Evolutionary conservation across 179 eudicot species (phyloP).

Genomic region (Beta macrorhiza): DNA sequence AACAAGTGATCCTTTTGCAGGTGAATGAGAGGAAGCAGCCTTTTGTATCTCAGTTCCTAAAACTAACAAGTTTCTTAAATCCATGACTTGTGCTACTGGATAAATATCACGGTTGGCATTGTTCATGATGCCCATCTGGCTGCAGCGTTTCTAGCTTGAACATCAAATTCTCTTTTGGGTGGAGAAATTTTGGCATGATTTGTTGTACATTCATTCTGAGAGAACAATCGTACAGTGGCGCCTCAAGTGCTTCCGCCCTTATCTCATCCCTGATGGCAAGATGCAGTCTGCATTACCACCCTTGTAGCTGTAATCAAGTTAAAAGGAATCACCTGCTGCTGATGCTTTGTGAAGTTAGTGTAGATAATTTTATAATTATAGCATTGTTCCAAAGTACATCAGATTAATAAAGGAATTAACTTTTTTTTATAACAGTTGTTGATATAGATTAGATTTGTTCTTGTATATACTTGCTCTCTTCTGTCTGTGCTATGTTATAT

Average conservation of each 20-base stretch:
- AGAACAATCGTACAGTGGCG: constrained; percentile 65
- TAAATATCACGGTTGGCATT: constrained; percentile 10
- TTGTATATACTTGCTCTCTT: not conserved
- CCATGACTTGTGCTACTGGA: not conserved
- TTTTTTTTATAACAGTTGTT: constrained; percentile 24
- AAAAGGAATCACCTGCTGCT: constrained; percentile 41
- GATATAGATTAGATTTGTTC: not conserved
- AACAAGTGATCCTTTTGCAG: no score
- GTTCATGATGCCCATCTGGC: constrained; percentile 18
- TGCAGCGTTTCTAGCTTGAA: constrained; percentile 20
- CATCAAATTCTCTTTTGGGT: constrained; percentile 27
- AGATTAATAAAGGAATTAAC: constrained; percentile 41
- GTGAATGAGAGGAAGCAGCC: no score
- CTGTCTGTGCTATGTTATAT: not conserved
- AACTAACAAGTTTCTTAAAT: no score
- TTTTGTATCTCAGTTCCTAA: no score
- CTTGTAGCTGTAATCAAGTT: constrained; percentile 48
- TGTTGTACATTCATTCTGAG: constrained; percentile 75
- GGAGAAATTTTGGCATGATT: constrained; percentile 51
- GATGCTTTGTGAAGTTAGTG: constrained; percentile 57
- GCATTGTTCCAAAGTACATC: constrained; percentile 35
- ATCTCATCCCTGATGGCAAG: constrained; percentile 22
- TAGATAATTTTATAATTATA: constrained; percentile 41
- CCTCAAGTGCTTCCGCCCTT: constrained; percentile 27
- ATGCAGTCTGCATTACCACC: constrained; percentile 30